phyloP scores from a whole-genome alignment of 2,329 filamentous ascomycete genomes.

The Aspergillus sclerotialis region DNA sequence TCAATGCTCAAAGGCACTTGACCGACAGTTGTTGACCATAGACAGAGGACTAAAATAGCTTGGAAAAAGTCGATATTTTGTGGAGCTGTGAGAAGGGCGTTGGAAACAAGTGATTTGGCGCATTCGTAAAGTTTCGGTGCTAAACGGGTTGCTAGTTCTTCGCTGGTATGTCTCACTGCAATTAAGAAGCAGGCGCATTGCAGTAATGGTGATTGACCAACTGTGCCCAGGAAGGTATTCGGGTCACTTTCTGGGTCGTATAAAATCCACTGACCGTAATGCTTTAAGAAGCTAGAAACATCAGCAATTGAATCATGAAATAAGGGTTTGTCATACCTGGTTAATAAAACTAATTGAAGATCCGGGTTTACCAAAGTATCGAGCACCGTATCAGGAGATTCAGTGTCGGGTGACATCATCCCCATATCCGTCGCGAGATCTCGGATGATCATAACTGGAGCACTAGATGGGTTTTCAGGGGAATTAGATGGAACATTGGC shows the following conservation, averaged over 20 bases:
- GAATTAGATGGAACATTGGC: not conserved
- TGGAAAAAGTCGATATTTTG: slow-evolving; percentile 40
- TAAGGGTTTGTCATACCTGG: not conserved
- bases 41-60: slow-evolving; percentile 34
- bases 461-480: not conserved
- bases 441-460: slow-evolving; percentile 5
- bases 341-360: slow-evolving; percentile 1
- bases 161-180: slow-evolving; percentile 36
- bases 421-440: slow-evolving; percentile 4
- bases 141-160: slow-evolving; percentile 28
- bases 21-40: slow-evolving; percentile 43
- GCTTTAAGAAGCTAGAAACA: slow-evolving; percentile 27
- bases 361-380: slow-evolving; percentile 13
- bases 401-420: slow-evolving; percentile 3
- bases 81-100: slow-evolving; percentile 28
- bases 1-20: slow-evolving; percentile 39
- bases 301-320: not conserved
- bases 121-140: slow-evolving; percentile 34
- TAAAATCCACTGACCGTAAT: slow-evolving; percentile 39
- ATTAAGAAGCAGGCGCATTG: slow-evolving; percentile 36
- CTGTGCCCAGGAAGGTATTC: slow-evolving; percentile 20
- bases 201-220: slow-evolving; percentile 32
- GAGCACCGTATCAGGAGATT: slow-evolving; percentile 7
- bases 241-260: slow-evolving; percentile 24
- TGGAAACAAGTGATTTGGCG: slow-evolving; percentile 18